Conservation (phyloP, 768 basidiomycete species). For the Lactarius psammicola region DNA sequence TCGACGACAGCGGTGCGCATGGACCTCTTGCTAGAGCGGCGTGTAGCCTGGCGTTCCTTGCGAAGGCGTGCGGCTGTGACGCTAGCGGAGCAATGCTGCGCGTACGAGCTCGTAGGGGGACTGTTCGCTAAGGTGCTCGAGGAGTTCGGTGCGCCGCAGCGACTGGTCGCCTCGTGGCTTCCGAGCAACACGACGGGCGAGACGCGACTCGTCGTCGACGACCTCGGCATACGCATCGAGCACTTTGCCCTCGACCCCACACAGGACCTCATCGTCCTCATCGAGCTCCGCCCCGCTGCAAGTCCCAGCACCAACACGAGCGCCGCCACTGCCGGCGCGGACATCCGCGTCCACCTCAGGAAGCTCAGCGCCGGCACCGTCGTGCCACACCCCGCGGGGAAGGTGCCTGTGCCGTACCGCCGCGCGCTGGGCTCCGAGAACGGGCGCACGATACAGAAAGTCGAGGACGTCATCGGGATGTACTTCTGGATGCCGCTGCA, state of each 20-base stretch:
- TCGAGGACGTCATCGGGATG: conserved; percentile 52
- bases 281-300: conserved; percentile 30
- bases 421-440: conserved; percentile 31
- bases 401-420: conserved; percentile 32
- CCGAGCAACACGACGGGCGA: conserved; percentile 27
- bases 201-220: conserved; percentile 33
- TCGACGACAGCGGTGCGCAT: conserved; percentile 38
- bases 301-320: background rate
- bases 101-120: conserved; percentile 62
- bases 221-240: conserved; percentile 43
- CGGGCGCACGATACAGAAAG: conserved; percentile 48
- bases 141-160: conserved; percentile 27
- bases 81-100: conserved; percentile 41
- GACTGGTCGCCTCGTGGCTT: too few species aligned
- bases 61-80: conserved; percentile 30
- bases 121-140: conserved; percentile 42
- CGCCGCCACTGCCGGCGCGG: background rate
- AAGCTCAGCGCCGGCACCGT: conserved; percentile 41
- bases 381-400: conserved; percentile 44
- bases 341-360: conserved; percentile 42
- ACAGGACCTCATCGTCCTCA: too few species aligned
- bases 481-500: conserved; percentile 41
- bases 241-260: conserved; percentile 68
- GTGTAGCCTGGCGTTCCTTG: conserved; percentile 39
- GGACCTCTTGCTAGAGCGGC: conserved; percentile 36